These are phyloP conservation scores for Geotrichum cucujoidarum DNA, from an alignment of 1,139 yeast genomes.

Conservation along the genomic window DNA sequence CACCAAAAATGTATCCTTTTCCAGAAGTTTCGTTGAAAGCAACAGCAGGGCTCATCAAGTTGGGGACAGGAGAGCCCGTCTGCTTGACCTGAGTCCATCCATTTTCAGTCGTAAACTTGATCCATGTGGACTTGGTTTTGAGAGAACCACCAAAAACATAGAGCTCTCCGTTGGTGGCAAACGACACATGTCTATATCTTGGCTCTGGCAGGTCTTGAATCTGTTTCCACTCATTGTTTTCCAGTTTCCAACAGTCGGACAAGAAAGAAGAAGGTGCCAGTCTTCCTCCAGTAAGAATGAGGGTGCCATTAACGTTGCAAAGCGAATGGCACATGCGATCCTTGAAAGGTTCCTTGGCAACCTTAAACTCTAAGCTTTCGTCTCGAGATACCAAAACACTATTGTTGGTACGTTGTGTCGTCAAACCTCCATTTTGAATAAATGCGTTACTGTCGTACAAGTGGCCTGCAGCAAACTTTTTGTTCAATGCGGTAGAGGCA, in stretches of 20 bases:
- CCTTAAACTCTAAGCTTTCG: slow-evolving; percentile 9
- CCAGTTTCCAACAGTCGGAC: slow-evolving; percentile 41
- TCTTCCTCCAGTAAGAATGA: slow-evolving; percentile 64
- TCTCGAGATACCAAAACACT: slow-evolving; percentile 23
- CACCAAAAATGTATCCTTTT: slow-evolving; percentile 53
- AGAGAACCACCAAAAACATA: slow-evolving; percentile 52
- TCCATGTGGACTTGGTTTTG: slow-evolving; percentile 28
- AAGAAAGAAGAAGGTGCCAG: slow-evolving; percentile 51
- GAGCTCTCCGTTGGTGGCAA: slow-evolving; percentile 38
- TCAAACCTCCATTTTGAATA: slow-evolving; percentile 53
- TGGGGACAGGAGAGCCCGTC: slow-evolving; percentile 12
- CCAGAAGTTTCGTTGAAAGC: slow-evolving; percentile 34
- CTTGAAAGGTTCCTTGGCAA: slow-evolving; percentile 19
- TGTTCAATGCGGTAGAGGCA: slow-evolving; percentile 25
- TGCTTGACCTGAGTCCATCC: slow-evolving; percentile 25
- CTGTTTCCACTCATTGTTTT: slow-evolving; percentile 37
- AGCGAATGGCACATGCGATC: slow-evolving; percentile 58
- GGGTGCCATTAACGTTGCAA: slow-evolving; percentile 35
- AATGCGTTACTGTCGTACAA: slow-evolving; percentile 32
- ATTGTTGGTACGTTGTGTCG: slow-evolving; percentile 42
- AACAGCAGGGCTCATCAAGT: slow-evolving; percentile 32
- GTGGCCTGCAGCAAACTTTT: slow-evolving; percentile 50
- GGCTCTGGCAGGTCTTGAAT: slow-evolving; percentile 42
- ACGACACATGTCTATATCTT: slow-evolving; percentile 53
- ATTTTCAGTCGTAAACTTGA: slow-evolving; percentile 23